Evolutionary conservation across 1,284 basidiomycete species (phyloP), one percentile per base, ranked within the genome.

Genomic region (Leccinum subspadiceum): DNA sequence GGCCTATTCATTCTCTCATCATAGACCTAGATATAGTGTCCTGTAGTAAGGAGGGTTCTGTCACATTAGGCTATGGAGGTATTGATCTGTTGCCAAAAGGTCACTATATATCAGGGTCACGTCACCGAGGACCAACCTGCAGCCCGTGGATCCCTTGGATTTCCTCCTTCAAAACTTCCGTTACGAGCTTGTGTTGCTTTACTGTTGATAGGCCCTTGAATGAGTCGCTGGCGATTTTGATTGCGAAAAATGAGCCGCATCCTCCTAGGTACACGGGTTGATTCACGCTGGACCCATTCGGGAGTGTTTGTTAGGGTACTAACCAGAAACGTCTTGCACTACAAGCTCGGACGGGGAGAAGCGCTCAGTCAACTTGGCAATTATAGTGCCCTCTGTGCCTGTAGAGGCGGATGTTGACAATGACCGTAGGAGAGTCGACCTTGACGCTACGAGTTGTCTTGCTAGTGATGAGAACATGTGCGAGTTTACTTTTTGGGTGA

Each of bases 211-310:
- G 75, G 13, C 91, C 96, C 65, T 90, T 88, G 82, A 99, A 99
- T 2, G 83, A 83, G 17, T 86, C 77, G 60, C 93, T 94, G 3
- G 90, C 85, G 62, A 99, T 91, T 41, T 86, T 83, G 65, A 99
- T 97, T 44, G 94, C 92, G 72, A 97, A 99, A 77, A 99, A 99
- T 2, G 90, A 85, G 10, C 96, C 97, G 72, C 96, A 99, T 31
- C 96, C 96, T 58, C 96, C 95, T 96, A 65, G 2, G 56, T 2
- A 53, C n/a, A 58, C 20, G 24, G 12, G 53, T 61, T 26, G 50
- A 46, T 37, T 48, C 46, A 49, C 46, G 52, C 13, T 53, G n/a
- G 56, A 41, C 24, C 22, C 29, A 33, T 46, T 3, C 13, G 24
- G 9, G 37, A 44, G 12, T 31, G 29, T 54, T 44, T 7, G 37